Base-by-base conservation (phyloP, 768 basidiomycete genomes). In the Boletus vinaceobasis region DNA sequence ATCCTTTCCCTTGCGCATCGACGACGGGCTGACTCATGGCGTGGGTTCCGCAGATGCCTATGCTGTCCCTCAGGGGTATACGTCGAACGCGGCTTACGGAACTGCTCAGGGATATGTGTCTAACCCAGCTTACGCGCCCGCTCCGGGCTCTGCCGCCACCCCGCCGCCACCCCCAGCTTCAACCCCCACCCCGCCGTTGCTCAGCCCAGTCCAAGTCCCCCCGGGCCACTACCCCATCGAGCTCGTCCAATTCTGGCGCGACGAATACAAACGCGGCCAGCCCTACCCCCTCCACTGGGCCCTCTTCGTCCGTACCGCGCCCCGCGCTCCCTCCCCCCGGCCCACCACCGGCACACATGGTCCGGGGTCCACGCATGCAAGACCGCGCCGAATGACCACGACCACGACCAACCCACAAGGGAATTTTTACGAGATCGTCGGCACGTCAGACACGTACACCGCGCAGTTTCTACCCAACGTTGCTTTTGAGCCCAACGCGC, bases 161-260 rank as follows among this genome's bases (percentile, higher is more conserved):
- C 9, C 42, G 7, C 5, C 23, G 27, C 23, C 36, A 14, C 10
- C 26, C 46, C 15, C 27, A 0, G 35, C 23, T 4, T 42, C 10
- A 26, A 40, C 36, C 7, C 49, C 39, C 21, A 44, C 50, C 2
- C 57, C 60, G 4, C 45, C 50, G 10, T 31, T 43, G 39, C 58
- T 61, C 7, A 29, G 9, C 14, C 48, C 56, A 2, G 55, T 67
- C 23, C 57, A 40, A 15, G 64, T 65, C 17, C 65, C 65, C 0
- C 27, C 56, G 0, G 59, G 59, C 1, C 57, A 48, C 48, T 61
- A 60, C 55, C 48, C 65, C 5, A 55, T 72, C 57, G 68, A 67
- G 15, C 55, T 71, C 43, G 54, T 49, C 46, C 71, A 72, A 36
- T 72, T 71, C 50, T 72, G 65, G 65, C 71, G 57, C 29, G 52